phyloP scores from a whole-genome alignment of 371 early-diverging fungal genomes.

The Saksenaea oblongispora region DNA sequence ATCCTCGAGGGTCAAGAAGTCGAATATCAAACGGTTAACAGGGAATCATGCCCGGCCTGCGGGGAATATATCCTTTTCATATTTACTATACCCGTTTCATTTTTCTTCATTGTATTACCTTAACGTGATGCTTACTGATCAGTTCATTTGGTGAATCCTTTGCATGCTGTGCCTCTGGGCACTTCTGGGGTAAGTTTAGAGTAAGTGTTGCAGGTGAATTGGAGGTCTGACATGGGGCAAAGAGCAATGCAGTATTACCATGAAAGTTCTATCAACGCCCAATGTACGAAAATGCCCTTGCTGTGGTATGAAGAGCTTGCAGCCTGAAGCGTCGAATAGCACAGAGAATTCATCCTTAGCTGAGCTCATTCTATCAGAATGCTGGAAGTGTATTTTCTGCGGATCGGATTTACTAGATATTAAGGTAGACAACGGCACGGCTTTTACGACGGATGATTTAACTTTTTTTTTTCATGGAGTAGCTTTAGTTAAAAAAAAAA shows the following conservation, averaged over 20 bases:
- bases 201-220: background rate
- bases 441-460: background rate
- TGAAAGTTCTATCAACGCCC: slow-evolving; percentile 17
- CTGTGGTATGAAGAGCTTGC: slow-evolving; percentile 24
- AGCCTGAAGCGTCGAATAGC: background rate
- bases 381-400: slow-evolving; percentile 25
- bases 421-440: background rate
- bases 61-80: slow-evolving; percentile 11
- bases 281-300: slow-evolving; percentile 18
- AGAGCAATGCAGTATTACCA: slow-evolving; percentile 29
- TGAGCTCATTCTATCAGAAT: slow-evolving; percentile 14
- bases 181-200: slow-evolving; percentile 29
- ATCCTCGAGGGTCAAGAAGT: background rate
- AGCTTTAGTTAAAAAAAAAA: no score
- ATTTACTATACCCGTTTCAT: background rate
- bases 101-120: background rate
- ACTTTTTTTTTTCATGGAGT: background rate
- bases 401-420: slow-evolving; percentile 16
- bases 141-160: background rate
- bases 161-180: slow-evolving; percentile 24
- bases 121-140: background rate
- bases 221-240: background rate
- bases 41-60: slow-evolving; percentile 29
- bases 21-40: background rate
- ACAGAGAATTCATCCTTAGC: slow-evolving; percentile 6